Percentiles rank a stretch among this genome's conserved stretches.
Evolutionary conservation across 1,139 yeast genomes (phyloP).

Genomic region (Sugiyamaella castrensis): DNA sequence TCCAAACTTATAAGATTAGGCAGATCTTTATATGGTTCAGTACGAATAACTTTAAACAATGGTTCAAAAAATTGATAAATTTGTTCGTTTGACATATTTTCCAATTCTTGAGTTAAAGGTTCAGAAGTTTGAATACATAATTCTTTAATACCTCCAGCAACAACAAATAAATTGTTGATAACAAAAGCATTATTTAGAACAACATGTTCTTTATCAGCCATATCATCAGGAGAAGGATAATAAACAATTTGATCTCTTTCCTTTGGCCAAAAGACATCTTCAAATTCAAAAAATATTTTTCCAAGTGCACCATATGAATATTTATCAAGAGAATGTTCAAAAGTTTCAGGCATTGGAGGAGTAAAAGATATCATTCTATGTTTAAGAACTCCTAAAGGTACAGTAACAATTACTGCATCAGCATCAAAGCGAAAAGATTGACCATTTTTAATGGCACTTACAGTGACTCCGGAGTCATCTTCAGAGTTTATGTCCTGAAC

Average conservation of each 20-base stretch:
- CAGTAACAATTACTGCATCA: conserved; percentile 57
- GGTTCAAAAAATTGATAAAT: conserved; percentile 28
- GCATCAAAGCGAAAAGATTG: conserved; percentile 18
- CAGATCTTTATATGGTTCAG: conserved; percentile 27
- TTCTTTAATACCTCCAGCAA: conserved; percentile 29
- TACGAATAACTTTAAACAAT: conserved; percentile 24
- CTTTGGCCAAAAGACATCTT: conserved; percentile 61
- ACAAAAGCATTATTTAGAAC: conserved; percentile 28
- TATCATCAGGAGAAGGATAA: conserved; percentile 25
- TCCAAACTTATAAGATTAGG: conserved; percentile 25
- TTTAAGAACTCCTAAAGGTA: conserved; percentile 65
- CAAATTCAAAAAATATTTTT: conserved; percentile 72
- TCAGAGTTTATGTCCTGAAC: conserved; percentile 43
- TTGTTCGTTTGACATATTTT: conserved; percentile 23
- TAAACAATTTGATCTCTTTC: conserved; percentile 40
- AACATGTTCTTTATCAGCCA: conserved; percentile 20
- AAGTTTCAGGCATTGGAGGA: conserved; percentile 50
- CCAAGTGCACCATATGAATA: conserved; percentile 73
- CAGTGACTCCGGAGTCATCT: conserved; percentile 26
- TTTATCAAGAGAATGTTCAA: conserved; percentile 46
- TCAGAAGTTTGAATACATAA: conserved; percentile 29
- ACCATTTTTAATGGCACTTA: conserved; percentile 16
- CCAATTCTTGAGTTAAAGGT: conserved; percentile 26
- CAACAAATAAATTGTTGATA: conserved; percentile 26
- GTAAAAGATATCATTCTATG: conserved; percentile 47